Evolutionary conservation across 179 eudicot species (phyloP).

Genomic region (Actinidia arguta): DNA sequence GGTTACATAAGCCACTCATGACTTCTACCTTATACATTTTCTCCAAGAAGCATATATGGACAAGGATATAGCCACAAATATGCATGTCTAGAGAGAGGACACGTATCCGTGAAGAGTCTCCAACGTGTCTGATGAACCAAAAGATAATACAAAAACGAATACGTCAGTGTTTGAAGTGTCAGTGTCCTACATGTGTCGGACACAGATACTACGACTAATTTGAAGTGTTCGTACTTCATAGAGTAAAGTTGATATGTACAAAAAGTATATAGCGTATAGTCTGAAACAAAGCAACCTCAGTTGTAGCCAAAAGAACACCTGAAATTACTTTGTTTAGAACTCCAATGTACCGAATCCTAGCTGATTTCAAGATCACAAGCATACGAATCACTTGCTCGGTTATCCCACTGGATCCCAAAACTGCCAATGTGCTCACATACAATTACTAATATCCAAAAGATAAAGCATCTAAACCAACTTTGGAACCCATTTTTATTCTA

Average conservation of each 20-base stretch:
- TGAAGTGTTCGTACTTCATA: no score
- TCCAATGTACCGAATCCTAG: constrained; percentile 79
- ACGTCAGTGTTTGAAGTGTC: no score
- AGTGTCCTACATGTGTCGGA: no score
- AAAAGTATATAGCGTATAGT: constrained; percentile 78
- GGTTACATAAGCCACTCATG: no score
- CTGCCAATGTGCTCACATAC: constrained; percentile 69
- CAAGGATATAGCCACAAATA: no score
- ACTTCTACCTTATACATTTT: no score
- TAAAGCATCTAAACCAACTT: constrained; percentile 64
- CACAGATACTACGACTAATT: no score
- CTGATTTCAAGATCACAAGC: constrained; percentile 72
- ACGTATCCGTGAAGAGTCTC: no score
- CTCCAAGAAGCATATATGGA: no score
- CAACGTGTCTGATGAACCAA: no score
- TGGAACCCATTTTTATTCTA: constrained; percentile 61
- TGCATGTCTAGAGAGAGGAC: no score
- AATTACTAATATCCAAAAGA: constrained; percentile 74
- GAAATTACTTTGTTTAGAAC: constrained; percentile 89
- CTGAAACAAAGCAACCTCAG: constrained; percentile 82
- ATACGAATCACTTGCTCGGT: constrained; percentile 69
- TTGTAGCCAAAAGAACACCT: constrained; percentile 84
- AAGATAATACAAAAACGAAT: no score
- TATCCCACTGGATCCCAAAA: constrained; percentile 72
- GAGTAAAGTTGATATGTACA: constrained; percentile 80